Evolutionary conservation across 495 filamentous ascomycete species (phyloP).

Genomic region (Xylaria cubensis): DNA sequence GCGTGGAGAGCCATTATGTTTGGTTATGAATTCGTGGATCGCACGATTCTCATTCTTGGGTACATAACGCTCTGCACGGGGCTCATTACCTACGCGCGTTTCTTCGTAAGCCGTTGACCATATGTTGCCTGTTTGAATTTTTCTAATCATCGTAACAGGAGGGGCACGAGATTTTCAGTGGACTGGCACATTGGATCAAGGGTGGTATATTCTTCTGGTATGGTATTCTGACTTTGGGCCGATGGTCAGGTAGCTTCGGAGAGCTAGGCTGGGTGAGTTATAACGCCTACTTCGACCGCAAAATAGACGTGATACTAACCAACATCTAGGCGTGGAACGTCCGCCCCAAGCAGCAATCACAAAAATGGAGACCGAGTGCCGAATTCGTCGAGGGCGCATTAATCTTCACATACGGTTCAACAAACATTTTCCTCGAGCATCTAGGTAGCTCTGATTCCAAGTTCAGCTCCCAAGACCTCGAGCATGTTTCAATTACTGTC

Average conservation of each 20-base stretch:
- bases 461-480: slow-evolving; percentile 82
- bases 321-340: slow-evolving; percentile 79
- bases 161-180: slow-evolving; percentile 73
- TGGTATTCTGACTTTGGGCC: slow-evolving; percentile 84
- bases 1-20: slow-evolving; percentile 52
- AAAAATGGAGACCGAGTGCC: slow-evolving; percentile 72
- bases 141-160: slow-evolving; percentile 48
- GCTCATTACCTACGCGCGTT: slow-evolving; percentile 62
- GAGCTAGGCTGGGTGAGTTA: slow-evolving; percentile 81
- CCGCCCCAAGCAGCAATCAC: slow-evolving; percentile 68
- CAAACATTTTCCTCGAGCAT: slow-evolving; percentile 94
- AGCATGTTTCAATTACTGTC: slow-evolving; percentile 91
- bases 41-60: slow-evolving; percentile 58
- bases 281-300: slow-evolving; percentile 8
- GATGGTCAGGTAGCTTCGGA: slow-evolving; percentile 89
- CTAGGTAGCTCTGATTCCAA: slow-evolving; percentile 70
- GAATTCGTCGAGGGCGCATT: slow-evolving; percentile 89
- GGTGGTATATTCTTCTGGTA: slow-evolving; percentile 98
- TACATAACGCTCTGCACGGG: slow-evolving; percentile 67
- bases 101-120: slow-evolving; percentile 58
- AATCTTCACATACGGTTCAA: slow-evolving; percentile 87
- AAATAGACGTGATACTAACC: slow-evolving; percentile 30
- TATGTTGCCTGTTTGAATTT: neutral
- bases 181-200: slow-evolving; percentile 93
- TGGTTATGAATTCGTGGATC: slow-evolving; percentile 50